phyloP scores from a whole-genome alignment of 306 rosid genomes.

The Morella rubra region DNA sequence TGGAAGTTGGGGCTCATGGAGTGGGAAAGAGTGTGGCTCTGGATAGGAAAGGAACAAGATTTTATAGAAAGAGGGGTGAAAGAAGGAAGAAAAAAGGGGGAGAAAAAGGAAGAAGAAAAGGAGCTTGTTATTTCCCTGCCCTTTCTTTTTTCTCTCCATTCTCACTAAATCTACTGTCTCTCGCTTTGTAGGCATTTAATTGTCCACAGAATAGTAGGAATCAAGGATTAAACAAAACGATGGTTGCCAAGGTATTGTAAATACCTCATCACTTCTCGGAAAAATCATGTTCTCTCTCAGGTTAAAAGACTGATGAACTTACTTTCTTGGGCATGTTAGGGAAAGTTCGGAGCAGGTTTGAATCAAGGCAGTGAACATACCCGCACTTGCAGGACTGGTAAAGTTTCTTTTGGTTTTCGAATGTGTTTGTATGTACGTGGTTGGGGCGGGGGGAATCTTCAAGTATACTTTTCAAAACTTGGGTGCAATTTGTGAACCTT shows the following conservation, averaged over 20 bases:
- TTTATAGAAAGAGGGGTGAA: no score
- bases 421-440: neutral
- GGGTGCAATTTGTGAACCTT: neutral
- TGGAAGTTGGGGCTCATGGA: neutral
- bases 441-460: neutral
- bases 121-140: neutral
- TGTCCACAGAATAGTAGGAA: conserved; percentile 1
- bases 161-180: neutral
- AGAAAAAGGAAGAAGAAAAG: neutral
- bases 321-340: conserved; percentile 36
- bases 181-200: neutral
- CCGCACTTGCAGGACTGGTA: conserved; percentile 42
- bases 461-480: conserved; percentile 8
- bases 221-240: conserved; percentile 20
- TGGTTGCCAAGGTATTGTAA: conserved; percentile 31
- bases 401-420: neutral
- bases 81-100: neutral
- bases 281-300: neutral
- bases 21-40: neutral
- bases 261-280: neutral
- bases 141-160: neutral
- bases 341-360: conserved; percentile 34
- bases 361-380: conserved; percentile 36
- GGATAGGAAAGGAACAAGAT: no score
- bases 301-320: neutral